Evolutionary conservation across 163 green algal genomes (phyloP), one percentile per base, ranked within the genome.

Genomic region (Coccomyxa subellipsoidea): DNA sequence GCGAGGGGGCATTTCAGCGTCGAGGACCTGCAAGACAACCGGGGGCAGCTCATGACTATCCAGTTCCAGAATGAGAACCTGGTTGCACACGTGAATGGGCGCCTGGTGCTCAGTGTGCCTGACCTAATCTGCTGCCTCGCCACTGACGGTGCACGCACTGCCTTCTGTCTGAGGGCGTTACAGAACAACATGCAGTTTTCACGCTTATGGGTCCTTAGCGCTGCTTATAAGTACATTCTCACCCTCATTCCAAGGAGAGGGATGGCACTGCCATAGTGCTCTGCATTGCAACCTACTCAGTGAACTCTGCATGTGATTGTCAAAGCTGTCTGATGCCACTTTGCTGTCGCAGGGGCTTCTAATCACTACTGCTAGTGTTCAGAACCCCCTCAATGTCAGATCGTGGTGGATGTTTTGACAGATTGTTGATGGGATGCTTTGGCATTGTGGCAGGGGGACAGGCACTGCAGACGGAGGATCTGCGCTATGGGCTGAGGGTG

Each of bases 41-140:
- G 25, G 34, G 40, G 69, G 27, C 36, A 37, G 21, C 38, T 71
- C 35, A 23, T 85, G 47, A 23, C 35, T 12, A 81, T 86, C 4
- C 59, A 85, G 1, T 86, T 83, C 34, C 84, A 91, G 71, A 91
- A 91, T 78, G 87, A 91, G 53, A 91, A 89, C 77, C 72, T 91
- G 54, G 38, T 91, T n/a, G 87, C 87, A 0, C 35, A 31, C n/a
- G 23, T 69, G 80, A 53, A 71, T 29, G 69, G 36, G 1, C 1
- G 53, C 35, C 12, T 86, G 18, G 25, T 90, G 21, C 83, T 78
- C 0, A 79, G 71, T 37, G 87, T 91, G 76, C 87, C 87, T 4
- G 87, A 91, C 76, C 83, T 80, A 7, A 38, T 80, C 37, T 80
- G 76, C 76, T 69, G 38, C 31, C 38, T 80, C 21, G 4, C 47